Percentiles rank a stretch among this genome's conserved stretches.
These are phyloP conservation scores for Phytophthora megakarya DNA, from an alignment of 352 stramenopile species.

Conservation along the genomic window DNA sequence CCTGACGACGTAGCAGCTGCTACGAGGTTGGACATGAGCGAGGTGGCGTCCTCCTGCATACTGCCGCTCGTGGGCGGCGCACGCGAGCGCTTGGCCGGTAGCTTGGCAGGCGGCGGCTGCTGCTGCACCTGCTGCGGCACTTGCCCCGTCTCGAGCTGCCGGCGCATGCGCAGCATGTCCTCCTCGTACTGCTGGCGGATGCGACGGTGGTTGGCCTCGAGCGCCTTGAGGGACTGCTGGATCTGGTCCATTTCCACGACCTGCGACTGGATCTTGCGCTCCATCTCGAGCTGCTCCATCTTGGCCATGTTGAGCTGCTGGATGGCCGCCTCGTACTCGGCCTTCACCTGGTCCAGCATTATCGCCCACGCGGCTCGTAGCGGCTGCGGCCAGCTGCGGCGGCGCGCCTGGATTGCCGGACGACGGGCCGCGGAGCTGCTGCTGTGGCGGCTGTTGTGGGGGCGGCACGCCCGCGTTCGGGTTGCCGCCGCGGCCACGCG, in stretches of 20 bases:
- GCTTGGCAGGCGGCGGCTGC: constrained; percentile 41
- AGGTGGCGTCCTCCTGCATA: constrained; percentile 55
- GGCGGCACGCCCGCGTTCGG: constrained; percentile 39
- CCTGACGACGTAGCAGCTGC: constrained; percentile 56
- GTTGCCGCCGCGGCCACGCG: constrained; percentile 61
- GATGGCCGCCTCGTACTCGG: constrained; percentile 81
- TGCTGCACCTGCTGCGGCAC: constrained; percentile 52
- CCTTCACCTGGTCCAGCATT: constrained; percentile 87
- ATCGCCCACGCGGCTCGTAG: constrained; percentile 72
- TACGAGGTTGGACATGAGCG: constrained; percentile 71
- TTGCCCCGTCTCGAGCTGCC: constrained; percentile 73
- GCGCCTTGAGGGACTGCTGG: constrained; percentile 84
- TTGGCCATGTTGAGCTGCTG: constrained; percentile 89
- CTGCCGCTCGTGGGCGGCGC: constrained; percentile 42
- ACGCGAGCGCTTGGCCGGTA: constrained; percentile 61
- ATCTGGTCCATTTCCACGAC: constrained; percentile 90
- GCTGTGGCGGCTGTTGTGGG: constrained; percentile 59
- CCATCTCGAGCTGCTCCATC: constrained; percentile 88
- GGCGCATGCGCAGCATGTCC: constrained; percentile 82
- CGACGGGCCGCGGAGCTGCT: constrained; percentile 67
- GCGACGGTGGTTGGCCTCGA: constrained; percentile 82
- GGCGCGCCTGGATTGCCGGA: constrained; percentile 47
- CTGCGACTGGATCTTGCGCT: constrained; percentile 88
- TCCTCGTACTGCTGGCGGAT: constrained; percentile 88
- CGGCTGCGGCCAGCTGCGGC: constrained; percentile 33